Conservation (phyloP, 2,329 filamentous ascomycete species). For the Exophiala dermatitidis region DNA sequence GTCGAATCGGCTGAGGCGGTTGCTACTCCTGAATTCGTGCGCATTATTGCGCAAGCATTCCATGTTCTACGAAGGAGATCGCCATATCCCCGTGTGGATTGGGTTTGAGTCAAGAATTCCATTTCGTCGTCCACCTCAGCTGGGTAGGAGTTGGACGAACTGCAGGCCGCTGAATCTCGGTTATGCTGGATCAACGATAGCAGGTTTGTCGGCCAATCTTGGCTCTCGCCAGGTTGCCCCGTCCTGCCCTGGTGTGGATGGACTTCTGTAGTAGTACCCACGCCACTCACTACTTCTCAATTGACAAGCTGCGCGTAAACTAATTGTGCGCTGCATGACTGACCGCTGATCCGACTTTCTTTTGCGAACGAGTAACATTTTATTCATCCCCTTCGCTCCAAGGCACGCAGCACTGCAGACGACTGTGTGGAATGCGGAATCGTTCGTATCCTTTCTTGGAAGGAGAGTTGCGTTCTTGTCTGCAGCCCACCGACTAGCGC, state of each 20-base stretch:
- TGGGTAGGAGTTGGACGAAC: neutral
- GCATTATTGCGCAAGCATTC: too few relatives aligned
- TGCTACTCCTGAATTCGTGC: neutral
- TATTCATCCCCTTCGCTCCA: neutral
- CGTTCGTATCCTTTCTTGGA: neutral
- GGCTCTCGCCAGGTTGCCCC: neutral
- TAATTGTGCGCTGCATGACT: slow-evolving; percentile 1
- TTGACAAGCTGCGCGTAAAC: neutral
- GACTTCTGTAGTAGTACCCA: neutral
- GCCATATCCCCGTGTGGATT: too few relatives aligned
- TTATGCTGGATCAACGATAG: slow-evolving; percentile 10
- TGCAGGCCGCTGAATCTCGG: slow-evolving; percentile 5
- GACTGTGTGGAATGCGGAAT: neutral
- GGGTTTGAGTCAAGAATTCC: slow-evolving; percentile 7
- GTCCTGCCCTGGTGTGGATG: neutral
- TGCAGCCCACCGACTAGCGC: neutral
- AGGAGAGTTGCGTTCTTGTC: neutral
- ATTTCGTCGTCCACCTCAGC: slow-evolving; percentile 5
- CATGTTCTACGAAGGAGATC: too few relatives aligned
- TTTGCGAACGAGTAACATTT: slow-evolving; percentile 10
- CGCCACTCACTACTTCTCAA: neutral
- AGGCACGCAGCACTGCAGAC: neutral
- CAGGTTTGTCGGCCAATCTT: neutral
- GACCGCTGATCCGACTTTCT: slow-evolving; percentile 7
- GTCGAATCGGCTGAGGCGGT: slow-evolving; percentile 8